Conservation (phyloP, 306 rosid species). For the Ammopiptanthus mongolicus region DNA sequence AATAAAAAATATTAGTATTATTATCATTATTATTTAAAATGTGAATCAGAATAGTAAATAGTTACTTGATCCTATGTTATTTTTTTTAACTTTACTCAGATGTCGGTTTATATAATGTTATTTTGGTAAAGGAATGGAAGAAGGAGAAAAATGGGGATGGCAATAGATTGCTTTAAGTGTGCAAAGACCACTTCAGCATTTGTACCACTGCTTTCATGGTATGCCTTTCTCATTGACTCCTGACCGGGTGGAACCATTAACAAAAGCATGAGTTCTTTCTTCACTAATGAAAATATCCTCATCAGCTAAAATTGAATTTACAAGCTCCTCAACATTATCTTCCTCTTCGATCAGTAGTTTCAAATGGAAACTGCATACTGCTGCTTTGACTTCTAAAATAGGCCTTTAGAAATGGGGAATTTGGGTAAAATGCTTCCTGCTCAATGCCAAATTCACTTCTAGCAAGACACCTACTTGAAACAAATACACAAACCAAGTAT, state of each 20-base stretch:
- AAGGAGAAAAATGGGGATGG: background rate
- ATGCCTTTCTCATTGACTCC: conserved; percentile 14
- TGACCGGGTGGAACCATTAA: background rate
- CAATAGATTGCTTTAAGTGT: conserved; percentile 32
- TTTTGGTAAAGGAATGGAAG: background rate
- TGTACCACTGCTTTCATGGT: conserved; percentile 30
- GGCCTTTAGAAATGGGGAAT: background rate
- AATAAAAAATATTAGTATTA: no score
- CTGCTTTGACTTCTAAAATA: background rate
- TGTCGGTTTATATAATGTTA: no score
- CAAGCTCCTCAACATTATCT: background rate
- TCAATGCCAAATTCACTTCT: background rate
- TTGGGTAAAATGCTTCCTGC: background rate
- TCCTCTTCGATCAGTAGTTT: conserved; percentile 19
- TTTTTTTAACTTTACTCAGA: no score
- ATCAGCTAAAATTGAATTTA: background rate
- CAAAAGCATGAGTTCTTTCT: conserved; percentile 12
- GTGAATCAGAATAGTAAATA: no score
- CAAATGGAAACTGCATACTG: background rate
- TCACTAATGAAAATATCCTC: background rate
- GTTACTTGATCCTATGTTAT: no score
- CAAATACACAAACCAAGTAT: background rate
- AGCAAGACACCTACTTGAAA: background rate
- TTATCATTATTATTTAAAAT: no score
- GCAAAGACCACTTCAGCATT: conserved; percentile 26